Evolutionary conservation across 257 asterid genomes (phyloP).

Genomic region (Solanum raphanifolium): DNA sequence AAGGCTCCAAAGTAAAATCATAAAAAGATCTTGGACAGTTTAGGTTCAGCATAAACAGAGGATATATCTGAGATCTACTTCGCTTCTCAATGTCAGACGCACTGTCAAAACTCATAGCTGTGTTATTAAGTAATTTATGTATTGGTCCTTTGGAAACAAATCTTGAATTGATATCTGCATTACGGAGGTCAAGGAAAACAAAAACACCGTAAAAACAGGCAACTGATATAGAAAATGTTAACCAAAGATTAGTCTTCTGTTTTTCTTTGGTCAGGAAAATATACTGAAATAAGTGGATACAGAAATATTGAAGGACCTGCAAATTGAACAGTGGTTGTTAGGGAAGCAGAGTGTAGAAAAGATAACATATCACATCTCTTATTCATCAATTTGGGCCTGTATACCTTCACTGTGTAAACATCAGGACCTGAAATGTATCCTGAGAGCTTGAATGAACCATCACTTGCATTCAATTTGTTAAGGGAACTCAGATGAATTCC

Average conservation of each 20-base stretch:
- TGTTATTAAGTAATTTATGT: not conserved
- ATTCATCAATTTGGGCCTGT: not conserved
- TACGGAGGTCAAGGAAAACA: slow-evolving; percentile 31
- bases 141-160: slow-evolving; percentile 21
- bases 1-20: slow-evolving; percentile 59
- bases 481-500: slow-evolving; percentile 49
- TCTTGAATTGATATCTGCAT: slow-evolving; percentile 75
- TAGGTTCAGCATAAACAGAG: slow-evolving; percentile 61
- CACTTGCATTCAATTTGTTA: slow-evolving; percentile 34
- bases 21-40: slow-evolving; percentile 72
- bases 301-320: slow-evolving; percentile 87
- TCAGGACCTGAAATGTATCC: slow-evolving; percentile 80
- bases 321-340: slow-evolving; percentile 24
- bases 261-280: not conserved
- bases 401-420: slow-evolving; percentile 17
- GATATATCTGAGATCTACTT: slow-evolving; percentile 38
- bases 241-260: not conserved
- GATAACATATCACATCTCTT: not conserved
- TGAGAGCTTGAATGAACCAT: slow-evolving; percentile 52
- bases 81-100: slow-evolving; percentile 27
- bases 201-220: slow-evolving; percentile 6
- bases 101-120: not conserved
- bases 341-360: not conserved
- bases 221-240: slow-evolving; percentile 10
- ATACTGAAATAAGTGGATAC: slow-evolving; percentile 48